Base-by-base conservation (phyloP, 495 filamentous ascomycete genomes). In the Penicillium goetzii region DNA sequence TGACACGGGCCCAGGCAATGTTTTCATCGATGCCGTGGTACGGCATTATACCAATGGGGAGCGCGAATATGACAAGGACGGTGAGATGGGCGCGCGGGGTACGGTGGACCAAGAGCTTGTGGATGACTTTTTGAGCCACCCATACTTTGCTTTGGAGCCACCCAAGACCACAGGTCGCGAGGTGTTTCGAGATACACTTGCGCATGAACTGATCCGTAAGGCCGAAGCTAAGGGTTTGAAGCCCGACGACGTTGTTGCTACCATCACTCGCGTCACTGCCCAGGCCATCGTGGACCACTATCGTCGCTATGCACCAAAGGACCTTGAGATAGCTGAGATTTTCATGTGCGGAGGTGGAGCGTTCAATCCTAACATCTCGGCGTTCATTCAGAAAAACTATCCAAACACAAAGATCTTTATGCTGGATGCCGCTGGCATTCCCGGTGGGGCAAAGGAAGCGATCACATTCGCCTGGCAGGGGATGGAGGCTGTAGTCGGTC, bases 151-250 rank as follows among this genome's bases (percentile, higher is more conserved):
- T 9, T 68, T 78, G 5, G 74, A 82, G 1, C 81, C 81, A 17
- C 83, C 84, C 25, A 86, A 86, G 68, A 87, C 85, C 0, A 87
- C 85, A 0, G 83, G 85, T 5, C 80, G 85, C 11, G 85, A 86
- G 60, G 80, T 84, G 1, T 87, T 86, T 76, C 76, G 83, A 12
- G 84, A 87, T 50, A 82, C 80, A 0, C 61, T 83, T 6, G 81
- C 81, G 0, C 71, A 77, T 52, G 79, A 83, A 0, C 66, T 85
- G 14, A 83, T 85, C 26, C 61, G 70, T 21, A 75, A 80, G 63
- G 80, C 76, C 3, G 74, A 79, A 56, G 70, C 70, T 1, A 78
- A 74, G 49, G 80, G 80, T 1, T 69, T 83, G 33, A 74, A 59
- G 2, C 74, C 77, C 0, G 76, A 84, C 34, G 84, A 85, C 62